Evolutionary conservation across 2,329 filamentous ascomycete genomes (phyloP), one percentile per base, ranked within the genome.

Genomic region (Dactylellina drechsleri): DNA sequence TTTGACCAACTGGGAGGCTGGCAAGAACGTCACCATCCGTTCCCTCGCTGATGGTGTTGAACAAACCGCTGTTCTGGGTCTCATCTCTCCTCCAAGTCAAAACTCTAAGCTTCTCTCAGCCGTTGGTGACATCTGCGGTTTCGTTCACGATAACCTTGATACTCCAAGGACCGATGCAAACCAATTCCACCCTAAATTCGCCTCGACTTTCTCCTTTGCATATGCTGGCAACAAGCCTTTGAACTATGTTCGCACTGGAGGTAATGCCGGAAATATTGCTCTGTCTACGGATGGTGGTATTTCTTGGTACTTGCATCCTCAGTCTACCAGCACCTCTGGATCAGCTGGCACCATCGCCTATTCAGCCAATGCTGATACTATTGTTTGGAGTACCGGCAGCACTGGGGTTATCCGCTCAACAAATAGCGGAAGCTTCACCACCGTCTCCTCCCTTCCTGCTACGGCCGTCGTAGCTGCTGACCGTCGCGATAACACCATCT

Each of bases 1-100:
- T 68, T 80, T 87, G 16, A 85, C 84, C 0, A 85, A 85, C 12
- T 87, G 86, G 86, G 86, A 87, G 62, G 83, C 83, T 0, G 79
- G 77, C 0, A 82, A 52, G 73, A 86, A 85, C 58, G 58, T 87
- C 68, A 83, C 83, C 0, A 84, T 87, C 58, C 77, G 85, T 52
- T 85, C 84, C 0, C 81, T 87, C 1, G 86, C 86, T 0, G 83
- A 85, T 43, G 86, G 86, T 0, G 86, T 87, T 23, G 86, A 87
- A 65, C 86, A 87, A 77, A 85, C 84, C 50, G 82, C 85, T 1
- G 82, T 87, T 0, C 82, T 84, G 4, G 84, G 82, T 1, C 80
- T 88, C 4, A 82, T 84, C 15, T 86, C 85, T 0, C 84, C 83
- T 0, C 84, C 84, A 0, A 84, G 84, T 0, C 85, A 87, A 53